phyloP scores from a whole-genome alignment of 2,329 filamentous ascomycete species.

The Hyphodiscus sp. region DNA sequence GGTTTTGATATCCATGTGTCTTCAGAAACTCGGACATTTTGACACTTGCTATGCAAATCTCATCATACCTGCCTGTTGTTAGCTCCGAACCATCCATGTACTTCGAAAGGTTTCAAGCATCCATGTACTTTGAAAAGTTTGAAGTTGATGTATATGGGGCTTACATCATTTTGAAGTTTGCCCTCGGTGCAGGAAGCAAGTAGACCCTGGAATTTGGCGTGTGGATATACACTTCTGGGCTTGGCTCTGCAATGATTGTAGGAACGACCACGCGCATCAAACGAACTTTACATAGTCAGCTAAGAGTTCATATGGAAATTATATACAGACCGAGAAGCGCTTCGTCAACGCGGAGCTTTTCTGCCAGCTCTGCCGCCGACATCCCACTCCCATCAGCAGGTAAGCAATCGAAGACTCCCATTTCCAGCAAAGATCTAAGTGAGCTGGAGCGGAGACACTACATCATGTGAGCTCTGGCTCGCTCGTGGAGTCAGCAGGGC shows the following conservation, averaged over 20 bases:
- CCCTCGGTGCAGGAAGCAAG: conserved; percentile 12
- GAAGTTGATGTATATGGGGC: background rate
- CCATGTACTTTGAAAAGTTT: background rate
- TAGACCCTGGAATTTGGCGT: conserved; percentile 20
- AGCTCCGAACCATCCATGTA: background rate
- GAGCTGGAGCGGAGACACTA: conserved; percentile 3
- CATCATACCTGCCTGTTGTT: conserved; percentile 17
- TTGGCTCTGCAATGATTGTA: conserved; percentile 16
- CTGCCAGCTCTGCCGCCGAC: conserved; percentile 14
- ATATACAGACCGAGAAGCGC: conserved; percentile 18
- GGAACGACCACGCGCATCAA: conserved; percentile 18
- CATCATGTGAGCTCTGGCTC: background rate
- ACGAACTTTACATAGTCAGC: conserved; percentile 12
- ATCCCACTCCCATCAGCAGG: conserved; percentile 15
- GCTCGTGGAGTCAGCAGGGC: background rate
- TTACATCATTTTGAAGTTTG: conserved; percentile 18
- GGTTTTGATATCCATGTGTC: conserved; percentile 17
- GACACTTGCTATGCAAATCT: conserved; percentile 12
- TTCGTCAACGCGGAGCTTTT: conserved; percentile 19
- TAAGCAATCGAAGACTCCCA: conserved; percentile 22
- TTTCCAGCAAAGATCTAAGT: conserved; percentile 18
- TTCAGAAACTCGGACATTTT: conserved; percentile 21
- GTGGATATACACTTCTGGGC: conserved; percentile 19
- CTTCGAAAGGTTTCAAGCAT: background rate
- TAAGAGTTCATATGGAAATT: no score